These are phyloP conservation scores for Phytophthora nicotianae DNA, from an alignment of 352 stramenopile genomes.

Conservation along the genomic window DNA sequence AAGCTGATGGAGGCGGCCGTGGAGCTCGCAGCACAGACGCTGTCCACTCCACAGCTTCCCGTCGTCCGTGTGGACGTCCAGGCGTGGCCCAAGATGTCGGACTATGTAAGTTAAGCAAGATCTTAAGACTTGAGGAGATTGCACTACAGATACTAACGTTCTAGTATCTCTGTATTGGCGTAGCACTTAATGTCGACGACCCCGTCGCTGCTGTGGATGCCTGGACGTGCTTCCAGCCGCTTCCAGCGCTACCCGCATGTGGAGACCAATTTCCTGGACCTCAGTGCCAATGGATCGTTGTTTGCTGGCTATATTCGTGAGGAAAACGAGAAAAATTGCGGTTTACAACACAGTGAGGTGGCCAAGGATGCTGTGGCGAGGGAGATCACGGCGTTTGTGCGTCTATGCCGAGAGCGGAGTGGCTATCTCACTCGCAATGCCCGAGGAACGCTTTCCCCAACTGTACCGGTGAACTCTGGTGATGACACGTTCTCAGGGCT, in stretches of 20 bases:
- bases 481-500: constrained; percentile 27
- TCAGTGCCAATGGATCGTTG: constrained; percentile 31
- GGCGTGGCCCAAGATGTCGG: constrained; percentile 28
- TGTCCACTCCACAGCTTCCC: constrained; percentile 28
- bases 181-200: constrained; percentile 54
- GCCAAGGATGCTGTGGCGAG: constrained; percentile 15
- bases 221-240: constrained; percentile 37
- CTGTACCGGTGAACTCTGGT: constrained; percentile 11
- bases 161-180: neutral
- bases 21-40: constrained; percentile 14
- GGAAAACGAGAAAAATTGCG: neutral
- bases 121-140: too few relatives aligned
- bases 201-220: constrained; percentile 63
- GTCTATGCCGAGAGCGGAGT: constrained; percentile 37
- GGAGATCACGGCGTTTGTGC: constrained; percentile 40
- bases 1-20: constrained; percentile 30
- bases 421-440: constrained; percentile 34
- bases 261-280: constrained; percentile 65
- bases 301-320: constrained; percentile 11
- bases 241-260: constrained; percentile 67
- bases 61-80: constrained; percentile 36
- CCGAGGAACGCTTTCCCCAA: constrained; percentile 15
- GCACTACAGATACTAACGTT: neutral
- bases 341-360: constrained; percentile 14
- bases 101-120: constrained; percentile 41